Percentiles rank a stretch among this genome's conserved stretches.
These are phyloP conservation scores for Colletotrichum godetiae DNA, from an alignment of 2,329 filamentous ascomycete genomes.

Conservation along the genomic window DNA sequence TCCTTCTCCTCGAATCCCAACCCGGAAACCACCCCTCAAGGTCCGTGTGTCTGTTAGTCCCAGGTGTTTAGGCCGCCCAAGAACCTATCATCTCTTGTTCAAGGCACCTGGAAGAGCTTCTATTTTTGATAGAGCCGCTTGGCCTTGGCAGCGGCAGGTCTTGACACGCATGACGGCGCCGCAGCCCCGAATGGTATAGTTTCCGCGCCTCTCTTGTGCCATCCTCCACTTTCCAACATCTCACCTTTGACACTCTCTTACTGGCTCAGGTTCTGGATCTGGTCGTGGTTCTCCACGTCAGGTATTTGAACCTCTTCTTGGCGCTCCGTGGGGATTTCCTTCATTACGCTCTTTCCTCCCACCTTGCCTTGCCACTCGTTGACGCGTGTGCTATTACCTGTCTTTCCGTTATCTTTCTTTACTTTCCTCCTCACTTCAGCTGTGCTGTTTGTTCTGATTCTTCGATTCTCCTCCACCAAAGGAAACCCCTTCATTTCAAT, in stretches of 20 bases:
- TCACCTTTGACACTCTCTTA: background rate
- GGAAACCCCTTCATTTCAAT: background rate
- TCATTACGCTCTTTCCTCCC: constrained; percentile 26
- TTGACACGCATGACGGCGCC: constrained; percentile 31
- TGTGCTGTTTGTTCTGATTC: constrained; percentile 26
- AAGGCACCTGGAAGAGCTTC: constrained; percentile 11
- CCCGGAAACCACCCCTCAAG: background rate
- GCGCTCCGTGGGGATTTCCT: constrained; percentile 20
- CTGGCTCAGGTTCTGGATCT: background rate
- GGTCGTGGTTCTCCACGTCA: background rate
- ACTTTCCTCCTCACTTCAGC: constrained; percentile 19
- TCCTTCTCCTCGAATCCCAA: background rate
- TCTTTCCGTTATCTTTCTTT: background rate
- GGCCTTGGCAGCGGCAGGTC: constrained; percentile 21
- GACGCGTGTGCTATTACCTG: constrained; percentile 15
- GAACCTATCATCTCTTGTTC: constrained; percentile 24
- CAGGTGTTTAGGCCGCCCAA: background rate
- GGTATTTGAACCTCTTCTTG: constrained; percentile 22
- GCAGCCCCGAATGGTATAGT: constrained; percentile 1
- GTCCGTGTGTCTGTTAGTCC: background rate
- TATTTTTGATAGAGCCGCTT: constrained; percentile 33
- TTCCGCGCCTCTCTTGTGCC: background rate
- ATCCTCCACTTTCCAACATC: constrained; percentile 6
- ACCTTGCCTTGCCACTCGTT: constrained; percentile 26
- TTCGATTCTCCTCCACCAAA: constrained; percentile 14